Conservation (phyloP, 208 protist genomes). For the Leishmania aethiopica region DNA sequence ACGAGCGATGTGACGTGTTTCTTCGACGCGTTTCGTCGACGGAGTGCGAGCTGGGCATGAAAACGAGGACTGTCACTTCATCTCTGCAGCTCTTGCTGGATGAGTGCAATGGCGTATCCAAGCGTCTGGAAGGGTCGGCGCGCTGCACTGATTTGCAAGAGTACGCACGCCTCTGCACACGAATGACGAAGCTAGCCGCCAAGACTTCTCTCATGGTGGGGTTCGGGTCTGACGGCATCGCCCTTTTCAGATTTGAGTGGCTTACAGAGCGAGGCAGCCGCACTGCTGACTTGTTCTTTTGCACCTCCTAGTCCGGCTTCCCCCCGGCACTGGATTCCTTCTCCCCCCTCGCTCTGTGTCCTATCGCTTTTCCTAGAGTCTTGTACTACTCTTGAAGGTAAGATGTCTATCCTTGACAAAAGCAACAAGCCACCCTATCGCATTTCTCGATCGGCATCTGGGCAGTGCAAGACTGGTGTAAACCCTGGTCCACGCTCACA, state of each 20-base stretch:
- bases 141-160: constrained; percentile 50
- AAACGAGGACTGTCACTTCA: constrained; percentile 42
- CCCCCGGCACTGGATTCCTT: neutral
- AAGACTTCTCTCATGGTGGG: constrained; percentile 41
- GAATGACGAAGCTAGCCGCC: constrained; percentile 12
- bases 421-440: neutral
- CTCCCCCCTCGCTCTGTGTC: neutral
- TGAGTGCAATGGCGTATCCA: constrained; percentile 12
- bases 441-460: neutral
- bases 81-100: constrained; percentile 30
- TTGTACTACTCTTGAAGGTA: constrained; percentile 4
- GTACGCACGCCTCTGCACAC: constrained; percentile 49
- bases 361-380: neutral
- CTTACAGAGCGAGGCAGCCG: constrained; percentile 25
- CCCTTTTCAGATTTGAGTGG: constrained; percentile 62
- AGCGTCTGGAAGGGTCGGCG: constrained; percentile 43
- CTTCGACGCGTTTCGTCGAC: constrained; percentile 39
- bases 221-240: constrained; percentile 47
- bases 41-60: constrained; percentile 28
- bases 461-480: neutral
- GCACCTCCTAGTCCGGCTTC: constrained; percentile 26
- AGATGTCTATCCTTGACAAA: neutral
- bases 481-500: neutral
- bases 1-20: constrained; percentile 46
- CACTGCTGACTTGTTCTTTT: constrained; percentile 63